Evolutionary conservation across 441 rosid genomes (phyloP), one percentile per base, ranked within the genome.

Genomic region (Adansonia gregorii): DNA sequence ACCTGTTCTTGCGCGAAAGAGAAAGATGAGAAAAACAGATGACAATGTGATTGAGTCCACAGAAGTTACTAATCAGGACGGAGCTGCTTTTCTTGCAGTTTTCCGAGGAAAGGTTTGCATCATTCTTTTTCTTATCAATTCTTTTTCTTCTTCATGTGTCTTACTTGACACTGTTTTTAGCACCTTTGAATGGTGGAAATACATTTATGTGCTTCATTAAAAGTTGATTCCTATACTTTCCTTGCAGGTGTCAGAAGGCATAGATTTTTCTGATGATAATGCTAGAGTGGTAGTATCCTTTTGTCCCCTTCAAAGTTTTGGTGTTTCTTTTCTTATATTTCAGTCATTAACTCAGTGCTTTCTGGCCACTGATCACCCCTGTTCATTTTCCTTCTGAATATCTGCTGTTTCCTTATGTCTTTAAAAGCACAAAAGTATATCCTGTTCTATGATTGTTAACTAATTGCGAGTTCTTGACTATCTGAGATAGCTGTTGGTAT

Each of bases 201-300:
- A 2, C 11, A 12, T 39, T 54, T 55, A 55, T 39, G 49, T 22
- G 19, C 27, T 61, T 48, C 15, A 31, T 52, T 63, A 52, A 24
- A 66, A 66, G 46, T 51, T 70, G 24, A 61, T 75, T 31, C 43
- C 67, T 55, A 56, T 67, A 15, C 74, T 75, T 52, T 84, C 59
- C 81, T 80, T 78, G 87, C 92, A 97, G 99, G 99, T 92, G 78
- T 97, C 99, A 24, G 98, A 97, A 88, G 99, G 99, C 78, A 89
- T 97, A 68, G 98, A 97, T 85, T 97, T 97, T 85, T 85, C 95
- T 78, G 98, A 97, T 84, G 94, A 97, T 78, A 92, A 97, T 79
- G 99, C 99, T 82, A 91, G 99, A 76, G 97, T 88, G 12, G 99
- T 94, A 79, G 98, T 97, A 97, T 97, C 98, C 98, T 90, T 89